Base-by-base conservation (phyloP, 192 early-diverging fungal genomes). In the Entomortierella parvispora region DNA sequence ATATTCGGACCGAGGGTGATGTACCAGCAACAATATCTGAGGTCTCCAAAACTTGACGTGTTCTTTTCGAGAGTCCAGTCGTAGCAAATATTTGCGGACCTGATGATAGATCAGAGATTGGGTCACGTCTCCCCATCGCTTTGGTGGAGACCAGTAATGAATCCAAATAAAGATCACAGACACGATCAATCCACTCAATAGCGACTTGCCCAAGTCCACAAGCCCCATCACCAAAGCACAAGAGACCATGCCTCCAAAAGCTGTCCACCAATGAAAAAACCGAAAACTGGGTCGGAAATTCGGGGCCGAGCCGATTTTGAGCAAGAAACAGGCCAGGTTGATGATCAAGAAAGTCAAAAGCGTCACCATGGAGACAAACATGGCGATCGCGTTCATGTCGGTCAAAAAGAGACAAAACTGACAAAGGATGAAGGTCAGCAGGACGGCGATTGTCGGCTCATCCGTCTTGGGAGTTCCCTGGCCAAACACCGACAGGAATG, bases 31-130 rank as follows among this genome's bases (percentile, higher is more conserved):
- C 51, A 91, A 64, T 40, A 91, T 89, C 67, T 91, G 90, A 18
- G 90, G 90, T 44, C 90, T 66, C 90, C 90, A 91, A 53, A 88
- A 90, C 76, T 90, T 90, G 79, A 90, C 87, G 48, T 90, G 88
- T 44, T 89, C 88, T 64, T 89, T 89, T 48, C 88, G 77, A 20
- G 80, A 45, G 28, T 91, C 90, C 43, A 91, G 80, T 15, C 87
- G 81, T 23, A 91, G 70, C 61, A 91, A 69, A 62, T 83, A 90
- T 65, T 91, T 91, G 71, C 90, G 86, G 53, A 90, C 89, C 65
- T 91, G 89, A 66, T 90, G 90, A 68, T 89, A 91, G 54, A 91
- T 90, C 57, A 91, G 71, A 48, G 84, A 85, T 67, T 90, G 89
- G 2, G 88, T 88, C 6, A 91, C 89, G 51, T 91, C 87, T 20